Evolutionary conservation across 2,329 filamentous ascomycete genomes (phyloP).

Genomic region (Hymenoscyphus albidus): DNA sequence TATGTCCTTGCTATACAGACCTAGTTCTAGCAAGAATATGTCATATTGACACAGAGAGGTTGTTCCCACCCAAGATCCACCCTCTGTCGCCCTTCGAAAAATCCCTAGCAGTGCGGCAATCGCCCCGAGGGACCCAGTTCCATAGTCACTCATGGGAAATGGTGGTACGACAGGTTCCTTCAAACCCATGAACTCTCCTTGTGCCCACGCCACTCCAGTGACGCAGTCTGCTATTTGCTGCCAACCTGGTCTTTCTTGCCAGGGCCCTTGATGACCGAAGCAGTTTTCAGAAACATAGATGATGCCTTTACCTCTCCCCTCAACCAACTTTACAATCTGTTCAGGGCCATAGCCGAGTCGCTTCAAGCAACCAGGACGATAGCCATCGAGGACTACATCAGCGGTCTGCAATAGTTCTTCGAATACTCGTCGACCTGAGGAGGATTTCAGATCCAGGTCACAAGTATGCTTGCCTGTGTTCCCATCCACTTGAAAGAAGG

Average conservation of each 20-base stretch:
- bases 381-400: conserved; percentile 66
- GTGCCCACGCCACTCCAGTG: conserved; percentile 36
- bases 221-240: conserved; percentile 63
- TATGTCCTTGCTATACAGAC: conserved; percentile 51
- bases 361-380: conserved; percentile 62
- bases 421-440: conserved; percentile 51
- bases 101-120: conserved; percentile 63
- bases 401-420: conserved; percentile 56
- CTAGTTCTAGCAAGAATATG: conserved; percentile 58
- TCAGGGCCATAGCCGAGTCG: conserved; percentile 59
- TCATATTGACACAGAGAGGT: conserved; percentile 66
- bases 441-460: conserved; percentile 58
- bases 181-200: conserved; percentile 58
- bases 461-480: conserved; percentile 68
- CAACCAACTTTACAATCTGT: conserved; percentile 50
- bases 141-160: conserved; percentile 62
- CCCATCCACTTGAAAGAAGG: conserved; percentile 68
- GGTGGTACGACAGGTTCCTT: conserved; percentile 63
- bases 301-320: conserved; percentile 55
- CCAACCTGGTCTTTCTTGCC: conserved; percentile 64
- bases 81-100: conserved; percentile 56
- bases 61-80: conserved; percentile 64
- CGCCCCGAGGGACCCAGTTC: conserved; percentile 68
- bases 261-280: conserved; percentile 62
- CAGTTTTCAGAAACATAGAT: conserved; percentile 70